Conservation (phyloP, 164 flowering plant species). For the Berberis thunbergii region DNA sequence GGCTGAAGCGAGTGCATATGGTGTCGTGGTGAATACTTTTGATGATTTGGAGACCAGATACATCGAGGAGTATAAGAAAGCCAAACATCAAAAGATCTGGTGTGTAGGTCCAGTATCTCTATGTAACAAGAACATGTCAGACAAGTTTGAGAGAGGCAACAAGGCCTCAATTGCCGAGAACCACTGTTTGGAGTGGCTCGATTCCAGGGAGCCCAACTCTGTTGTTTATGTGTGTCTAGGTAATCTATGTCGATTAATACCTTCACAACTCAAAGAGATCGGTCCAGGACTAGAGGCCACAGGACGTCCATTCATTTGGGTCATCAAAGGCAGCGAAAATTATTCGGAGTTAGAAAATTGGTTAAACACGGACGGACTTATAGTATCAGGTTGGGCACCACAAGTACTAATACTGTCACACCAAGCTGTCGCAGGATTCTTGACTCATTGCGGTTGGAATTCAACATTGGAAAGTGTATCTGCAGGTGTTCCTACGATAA, state of each 20-base stretch:
- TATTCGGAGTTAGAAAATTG: constrained; percentile 5
- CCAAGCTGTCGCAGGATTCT: constrained; percentile 33
- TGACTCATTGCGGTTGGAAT: constrained; percentile 60
- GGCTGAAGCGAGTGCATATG: constrained; percentile 26
- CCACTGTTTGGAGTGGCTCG: constrained; percentile 29
- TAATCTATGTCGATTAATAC: constrained; percentile 21
- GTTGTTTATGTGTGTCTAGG: constrained; percentile 48
- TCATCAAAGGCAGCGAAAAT: constrained; percentile 7
- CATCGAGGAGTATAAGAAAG: constrained; percentile 12
- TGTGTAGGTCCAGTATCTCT: constrained; percentile 24
- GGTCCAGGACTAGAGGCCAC: constrained; percentile 37
- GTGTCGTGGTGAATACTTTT: constrained; percentile 30
- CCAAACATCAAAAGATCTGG: constrained; percentile 16
- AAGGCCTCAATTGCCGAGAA: constrained; percentile 17
- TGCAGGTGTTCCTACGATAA: constrained; percentile 46
- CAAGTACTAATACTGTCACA: constrained; percentile 34
- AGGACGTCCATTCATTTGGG: constrained; percentile 35
- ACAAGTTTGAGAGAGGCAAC: constrained; percentile 30
- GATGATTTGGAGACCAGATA: constrained; percentile 19
- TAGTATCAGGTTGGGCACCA: constrained; percentile 47
- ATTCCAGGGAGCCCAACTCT: constrained; percentile 23
- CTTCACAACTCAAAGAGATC: constrained; percentile 32
- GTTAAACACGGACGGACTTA: constrained; percentile 1
- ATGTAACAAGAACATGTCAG: constrained; percentile 19
- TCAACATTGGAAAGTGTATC: constrained; percentile 43